Conservation (phyloP, 1,284 basidiomycete species). For the Pseudozyma thailandica region DNA sequence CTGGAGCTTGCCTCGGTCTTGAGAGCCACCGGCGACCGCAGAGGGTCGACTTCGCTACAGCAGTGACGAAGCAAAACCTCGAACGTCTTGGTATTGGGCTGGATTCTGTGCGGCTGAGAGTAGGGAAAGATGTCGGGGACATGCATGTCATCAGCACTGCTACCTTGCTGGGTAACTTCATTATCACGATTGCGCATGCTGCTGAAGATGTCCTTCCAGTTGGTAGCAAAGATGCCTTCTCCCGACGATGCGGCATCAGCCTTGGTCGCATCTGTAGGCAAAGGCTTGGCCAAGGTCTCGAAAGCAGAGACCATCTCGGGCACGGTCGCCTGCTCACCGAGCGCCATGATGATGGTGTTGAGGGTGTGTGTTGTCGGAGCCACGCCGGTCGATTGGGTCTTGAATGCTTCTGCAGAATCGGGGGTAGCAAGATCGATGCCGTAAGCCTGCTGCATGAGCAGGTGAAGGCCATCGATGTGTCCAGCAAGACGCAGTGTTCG, state of each 20-base stretch:
- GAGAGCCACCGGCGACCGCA: slow-evolving; percentile 49
- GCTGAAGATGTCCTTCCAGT: slow-evolving; percentile 39
- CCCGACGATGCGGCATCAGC: slow-evolving; percentile 5
- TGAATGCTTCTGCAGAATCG: slow-evolving; percentile 28
- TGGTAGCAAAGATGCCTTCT: slow-evolving; percentile 41
- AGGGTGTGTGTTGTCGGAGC: slow-evolving; percentile 58
- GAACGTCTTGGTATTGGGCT: slow-evolving; percentile 61
- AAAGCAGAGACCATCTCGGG: slow-evolving; percentile 63
- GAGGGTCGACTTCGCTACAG: slow-evolving; percentile 52
- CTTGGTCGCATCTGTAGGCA: slow-evolving; percentile 19
- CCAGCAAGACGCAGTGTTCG: slow-evolving; percentile 59
- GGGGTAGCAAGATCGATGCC: slow-evolving; percentile 58
- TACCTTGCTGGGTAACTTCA: slow-evolving; percentile 11
- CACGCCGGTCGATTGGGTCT: slow-evolving; percentile 13
- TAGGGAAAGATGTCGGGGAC: slow-evolving; percentile 31
- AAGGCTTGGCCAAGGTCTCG: slow-evolving; percentile 58
- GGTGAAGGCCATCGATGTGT: slow-evolving; percentile 53
- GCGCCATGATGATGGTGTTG: slow-evolving; percentile 64
- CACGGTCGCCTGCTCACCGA: slow-evolving; percentile 64
- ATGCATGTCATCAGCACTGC: slow-evolving; percentile 3
- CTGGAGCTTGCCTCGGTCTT: slow-evolving; percentile 30
- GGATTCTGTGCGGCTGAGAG: slow-evolving; percentile 22
- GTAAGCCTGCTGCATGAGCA: slow-evolving; percentile 56
- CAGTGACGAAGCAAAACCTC: slow-evolving; percentile 53
- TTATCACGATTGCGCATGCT: slow-evolving; percentile 33